Conservation (phyloP, 1,284 basidiomycete species). For the Lignosus rhinocerotis region DNA sequence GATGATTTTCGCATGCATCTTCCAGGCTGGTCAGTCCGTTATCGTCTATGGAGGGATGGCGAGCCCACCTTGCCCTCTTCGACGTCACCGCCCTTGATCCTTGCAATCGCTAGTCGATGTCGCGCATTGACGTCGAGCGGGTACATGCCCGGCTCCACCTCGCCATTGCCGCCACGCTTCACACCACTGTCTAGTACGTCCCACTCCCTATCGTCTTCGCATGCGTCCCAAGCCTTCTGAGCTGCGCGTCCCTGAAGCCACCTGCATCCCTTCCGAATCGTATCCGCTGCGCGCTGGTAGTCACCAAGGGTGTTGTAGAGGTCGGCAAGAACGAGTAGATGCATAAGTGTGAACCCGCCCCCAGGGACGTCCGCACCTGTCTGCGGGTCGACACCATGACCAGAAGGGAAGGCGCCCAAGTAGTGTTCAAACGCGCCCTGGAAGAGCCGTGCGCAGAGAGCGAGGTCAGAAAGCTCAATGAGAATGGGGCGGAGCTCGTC, state of each 20-base stretch:
- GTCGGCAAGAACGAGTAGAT: slow-evolving; percentile 81
- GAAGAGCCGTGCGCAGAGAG: slow-evolving; percentile 64
- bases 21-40: neutral
- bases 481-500: slow-evolving; percentile 81
- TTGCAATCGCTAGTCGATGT: slow-evolving; percentile 83
- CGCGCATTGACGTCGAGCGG: slow-evolving; percentile 80
- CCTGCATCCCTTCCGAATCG: slow-evolving; percentile 76
- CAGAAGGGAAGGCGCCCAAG: slow-evolving; percentile 39
- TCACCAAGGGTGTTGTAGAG: slow-evolving; percentile 75
- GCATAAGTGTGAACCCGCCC: slow-evolving; percentile 58
- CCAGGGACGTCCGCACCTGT: slow-evolving; percentile 38
- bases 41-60: neutral
- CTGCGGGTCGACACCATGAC: slow-evolving; percentile 30
- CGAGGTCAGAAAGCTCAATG: slow-evolving; percentile 67
- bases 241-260: slow-evolving; percentile 87
- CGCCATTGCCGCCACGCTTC: slow-evolving; percentile 31
- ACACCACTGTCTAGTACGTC: slow-evolving; percentile 50
- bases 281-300: slow-evolving; percentile 68
- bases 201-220: slow-evolving; percentile 88
- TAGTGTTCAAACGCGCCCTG: slow-evolving; percentile 60
- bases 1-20: slow-evolving; percentile 79
- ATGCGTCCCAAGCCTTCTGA: slow-evolving; percentile 80
- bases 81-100: slow-evolving; percentile 79
- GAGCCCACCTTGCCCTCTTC: slow-evolving; percentile 78
- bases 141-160: slow-evolving; percentile 55